Base-by-base conservation (phyloP, 495 filamentous ascomycete genomes). In the Trichocladium uniseriatum region DNA sequence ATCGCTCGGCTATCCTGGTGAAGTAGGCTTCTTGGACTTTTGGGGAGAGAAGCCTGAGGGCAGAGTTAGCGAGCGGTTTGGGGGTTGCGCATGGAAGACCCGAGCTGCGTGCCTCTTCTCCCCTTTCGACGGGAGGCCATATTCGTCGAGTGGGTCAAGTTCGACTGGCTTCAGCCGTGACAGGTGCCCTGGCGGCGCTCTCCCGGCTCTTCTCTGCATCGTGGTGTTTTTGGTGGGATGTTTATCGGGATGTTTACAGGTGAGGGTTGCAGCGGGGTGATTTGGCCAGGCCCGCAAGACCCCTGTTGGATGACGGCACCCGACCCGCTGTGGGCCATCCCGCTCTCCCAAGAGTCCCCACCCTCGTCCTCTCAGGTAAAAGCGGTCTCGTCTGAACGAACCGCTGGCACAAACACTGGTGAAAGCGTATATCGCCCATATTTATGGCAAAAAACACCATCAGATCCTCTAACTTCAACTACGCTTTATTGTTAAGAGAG, bases 71-170 rank as follows among this genome's bases (percentile, higher is more conserved):
- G 58, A 56, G 36, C 43, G 48, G 72, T 44, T n/a, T 9, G 6
- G 4, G 32, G 31, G 15, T 19, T 21, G 6, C 4, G n/a, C n/a
- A n/a, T n/a, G n/a, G n/a, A n/a, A n/a, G n/a, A n/a, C n/a, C n/a
- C 14, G 4, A 6, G 34, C 18, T 10, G 29, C 50, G 37, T 41
- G 62, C 61, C 63, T 58, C 48, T 60, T 84, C 61, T 96, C 90
- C 10, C 90, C 90, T 59, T 94, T 95, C 0, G 89, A 94, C 15
- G 86, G 86, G 53, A 94, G 74, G 2, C 89, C 90, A 49, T 89
- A 83, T 34, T 70, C 70, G 49, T 88, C 84, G 27, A 95, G 70
- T 13, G 85, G 77, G 62, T 95, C 89, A 28, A 73, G 53, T 19
- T 79, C 73, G 40, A 79, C 75, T 5, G 84, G 79, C 63, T 83